phyloP scores from a whole-genome alignment of 2,329 filamentous ascomycete genomes.

The Ophiostoma quercus region DNA sequence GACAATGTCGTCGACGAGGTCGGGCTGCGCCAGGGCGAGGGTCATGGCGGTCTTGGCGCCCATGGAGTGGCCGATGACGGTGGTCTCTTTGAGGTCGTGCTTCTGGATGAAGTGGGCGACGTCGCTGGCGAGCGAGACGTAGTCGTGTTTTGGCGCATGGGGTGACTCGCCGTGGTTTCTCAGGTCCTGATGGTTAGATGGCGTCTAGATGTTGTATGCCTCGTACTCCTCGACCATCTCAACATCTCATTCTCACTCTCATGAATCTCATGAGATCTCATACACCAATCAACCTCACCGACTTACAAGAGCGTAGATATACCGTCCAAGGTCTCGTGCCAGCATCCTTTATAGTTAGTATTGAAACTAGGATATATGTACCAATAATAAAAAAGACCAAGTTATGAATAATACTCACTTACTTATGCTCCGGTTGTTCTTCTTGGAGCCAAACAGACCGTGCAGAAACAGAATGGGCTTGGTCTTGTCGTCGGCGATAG shows the following conservation, averaged over 20 bases:
- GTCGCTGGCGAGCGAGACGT: constrained; percentile 75
- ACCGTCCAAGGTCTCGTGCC: constrained; percentile 71
- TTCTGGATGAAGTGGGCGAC: constrained; percentile 70
- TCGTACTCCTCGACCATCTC: too few relatives aligned
- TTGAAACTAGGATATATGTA: neutral
- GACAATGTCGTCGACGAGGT: constrained; percentile 64
- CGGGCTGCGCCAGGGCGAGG: constrained; percentile 66
- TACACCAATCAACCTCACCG: too few relatives aligned
- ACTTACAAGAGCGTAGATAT: constrained; percentile 74
- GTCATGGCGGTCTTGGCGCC: constrained; percentile 92
- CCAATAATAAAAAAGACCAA: too few relatives aligned
- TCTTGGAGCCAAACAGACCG: constrained; percentile 89
- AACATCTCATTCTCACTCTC: too few relatives aligned
- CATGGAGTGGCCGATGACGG: constrained; percentile 93
- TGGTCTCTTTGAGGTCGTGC: constrained; percentile 63
- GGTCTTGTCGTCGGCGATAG: constrained; percentile 39
- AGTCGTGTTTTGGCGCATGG: constrained; percentile 71
- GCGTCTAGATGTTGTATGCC: too few relatives aligned
- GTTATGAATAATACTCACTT: constrained; percentile 56
- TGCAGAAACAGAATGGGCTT: constrained; percentile 81
- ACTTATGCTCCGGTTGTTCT: constrained; percentile 91
- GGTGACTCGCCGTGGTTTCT: constrained; percentile 91
- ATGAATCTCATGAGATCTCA: too few relatives aligned
- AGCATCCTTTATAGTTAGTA: constrained; percentile 54
- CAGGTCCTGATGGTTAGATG: constrained; percentile 53